Evolutionary conservation across 2,329 filamentous ascomycete species (phyloP).

Genomic region (Cercospora berteroae): DNA sequence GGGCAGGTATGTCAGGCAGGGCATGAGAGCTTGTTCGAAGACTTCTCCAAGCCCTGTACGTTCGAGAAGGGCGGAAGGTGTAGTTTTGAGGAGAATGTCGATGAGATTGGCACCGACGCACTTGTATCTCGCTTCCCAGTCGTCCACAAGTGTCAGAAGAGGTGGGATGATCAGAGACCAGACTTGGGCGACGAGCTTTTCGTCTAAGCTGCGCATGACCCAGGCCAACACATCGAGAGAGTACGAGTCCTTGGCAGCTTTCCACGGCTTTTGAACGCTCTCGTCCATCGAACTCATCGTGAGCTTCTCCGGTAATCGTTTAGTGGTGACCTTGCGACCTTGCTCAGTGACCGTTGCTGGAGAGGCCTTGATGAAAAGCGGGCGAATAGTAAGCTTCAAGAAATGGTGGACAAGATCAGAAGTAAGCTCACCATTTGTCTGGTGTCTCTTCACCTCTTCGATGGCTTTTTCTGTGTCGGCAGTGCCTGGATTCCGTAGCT

Average conservation of each 20-base stretch:
- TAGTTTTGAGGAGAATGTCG: constrained; percentile 54
- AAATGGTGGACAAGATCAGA: constrained; percentile 53
- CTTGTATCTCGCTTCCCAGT: constrained; percentile 55
- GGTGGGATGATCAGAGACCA: constrained; percentile 71
- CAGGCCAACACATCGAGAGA: constrained; percentile 60
- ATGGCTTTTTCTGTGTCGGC: constrained; percentile 55
- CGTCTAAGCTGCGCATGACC: constrained; percentile 55
- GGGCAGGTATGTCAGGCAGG: constrained; percentile 74
- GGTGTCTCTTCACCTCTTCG: constrained; percentile 43
- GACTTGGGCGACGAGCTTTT: constrained; percentile 52
- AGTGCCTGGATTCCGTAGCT: constrained; percentile 71
- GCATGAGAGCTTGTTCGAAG: constrained; percentile 67
- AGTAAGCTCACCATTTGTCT: constrained; percentile 50
- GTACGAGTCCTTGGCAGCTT: constrained; percentile 50
- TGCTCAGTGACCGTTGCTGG: constrained; percentile 55
- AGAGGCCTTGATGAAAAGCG: constrained; percentile 61
- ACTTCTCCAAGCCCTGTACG: constrained; percentile 65
- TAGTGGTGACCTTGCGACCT: constrained; percentile 55
- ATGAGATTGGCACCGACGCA: constrained; percentile 57
- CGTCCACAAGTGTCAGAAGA: constrained; percentile 67
- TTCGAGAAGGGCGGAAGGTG: constrained; percentile 54
- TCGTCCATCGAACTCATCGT: constrained; percentile 42
- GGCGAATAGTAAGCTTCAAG: constrained; percentile 63
- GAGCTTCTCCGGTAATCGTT: constrained; percentile 41
- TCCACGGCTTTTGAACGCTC: constrained; percentile 59